Evolutionary conservation across 2,329 filamentous ascomycete genomes (phyloP), one percentile per base, ranked within the genome.

Genomic region (Fusarium sp.): DNA sequence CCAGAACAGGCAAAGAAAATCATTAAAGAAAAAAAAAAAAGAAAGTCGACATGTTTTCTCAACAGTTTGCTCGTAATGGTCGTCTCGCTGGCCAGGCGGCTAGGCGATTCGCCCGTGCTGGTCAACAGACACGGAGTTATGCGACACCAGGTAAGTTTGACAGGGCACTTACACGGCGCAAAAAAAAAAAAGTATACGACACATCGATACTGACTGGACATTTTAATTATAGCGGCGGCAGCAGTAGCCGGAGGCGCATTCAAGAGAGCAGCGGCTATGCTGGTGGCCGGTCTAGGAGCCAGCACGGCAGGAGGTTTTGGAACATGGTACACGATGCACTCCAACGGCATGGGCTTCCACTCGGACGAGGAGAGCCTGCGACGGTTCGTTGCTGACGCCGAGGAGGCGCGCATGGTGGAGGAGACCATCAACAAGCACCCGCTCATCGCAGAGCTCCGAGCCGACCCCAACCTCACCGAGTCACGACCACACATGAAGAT

Each of bases 401-500:
- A 88, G 13, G 84, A 88, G 65, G 82, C 86, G 31, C 84, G 79
- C 72, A 88, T 89, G 72, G 90, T 97, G 77, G 93, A 98, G 75
- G 86, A 90, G 10, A 89, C 90, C 79, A 94, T 98, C 82, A 89
- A 92, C 79, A 89, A 87, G 54, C 95, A 97, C 84, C 92, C 94
- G 1, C 82, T 97, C n/a, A 88, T 93, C 6, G 81, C 87, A n/a
- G 86, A 89, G 48, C 86, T 98, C 59, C 92, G 95, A 56, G 83
- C 84, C 20, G 88, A 93, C 77, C 86, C 91, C 1, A 89, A 89
- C 29, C 93, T 92, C 82, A 88, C 86, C 37, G 95, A 97, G 82
- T 92, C 93, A 37, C 90, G 97, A 45, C 96, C 96, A 13, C 95
- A 98, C 81, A 86, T 98, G 81, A 97, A 95, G 83, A 93, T 98